These are phyloP conservation scores for Atalantia buxifolia DNA, from an alignment of 345 rosid genomes.

Conservation along the genomic window DNA sequence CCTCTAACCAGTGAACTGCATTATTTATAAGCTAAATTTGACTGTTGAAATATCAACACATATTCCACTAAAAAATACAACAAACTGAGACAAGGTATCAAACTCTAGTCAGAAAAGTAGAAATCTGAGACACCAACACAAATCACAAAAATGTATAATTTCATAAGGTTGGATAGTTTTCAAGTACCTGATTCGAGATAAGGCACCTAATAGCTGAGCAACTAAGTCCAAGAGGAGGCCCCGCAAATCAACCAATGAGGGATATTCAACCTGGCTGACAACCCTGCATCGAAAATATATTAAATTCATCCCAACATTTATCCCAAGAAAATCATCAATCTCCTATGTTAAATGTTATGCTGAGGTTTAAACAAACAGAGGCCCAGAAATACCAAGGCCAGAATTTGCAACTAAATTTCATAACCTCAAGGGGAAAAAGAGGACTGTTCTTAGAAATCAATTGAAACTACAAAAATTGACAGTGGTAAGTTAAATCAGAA, in stretches of 20 bases:
- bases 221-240: slow-evolving; percentile 96
- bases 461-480: neutral
- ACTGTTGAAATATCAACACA: neutral
- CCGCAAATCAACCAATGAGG: slow-evolving; percentile 95
- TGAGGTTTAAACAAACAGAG: neutral
- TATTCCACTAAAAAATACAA: neutral
- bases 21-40: neutral
- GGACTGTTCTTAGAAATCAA: neutral
- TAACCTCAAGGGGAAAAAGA: neutral
- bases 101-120: neutral
- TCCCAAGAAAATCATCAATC: neutral
- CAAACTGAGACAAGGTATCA: neutral
- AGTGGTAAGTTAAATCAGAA: neutral
- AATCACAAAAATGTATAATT: neutral
- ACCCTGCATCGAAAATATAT: slow-evolving; percentile 53
- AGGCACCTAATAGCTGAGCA: slow-evolving; percentile 95
- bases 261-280: slow-evolving; percentile 98
- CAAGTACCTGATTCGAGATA: slow-evolving; percentile 86
- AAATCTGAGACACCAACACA: neutral
- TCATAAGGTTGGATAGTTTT: neutral
- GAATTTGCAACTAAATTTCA: neutral
- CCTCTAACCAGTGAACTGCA: neutral
- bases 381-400: neutral
- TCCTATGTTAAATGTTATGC: neutral
- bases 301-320: neutral